Base-by-base conservation (phyloP, 306 rosid genomes). In the Castanea sativa region DNA sequence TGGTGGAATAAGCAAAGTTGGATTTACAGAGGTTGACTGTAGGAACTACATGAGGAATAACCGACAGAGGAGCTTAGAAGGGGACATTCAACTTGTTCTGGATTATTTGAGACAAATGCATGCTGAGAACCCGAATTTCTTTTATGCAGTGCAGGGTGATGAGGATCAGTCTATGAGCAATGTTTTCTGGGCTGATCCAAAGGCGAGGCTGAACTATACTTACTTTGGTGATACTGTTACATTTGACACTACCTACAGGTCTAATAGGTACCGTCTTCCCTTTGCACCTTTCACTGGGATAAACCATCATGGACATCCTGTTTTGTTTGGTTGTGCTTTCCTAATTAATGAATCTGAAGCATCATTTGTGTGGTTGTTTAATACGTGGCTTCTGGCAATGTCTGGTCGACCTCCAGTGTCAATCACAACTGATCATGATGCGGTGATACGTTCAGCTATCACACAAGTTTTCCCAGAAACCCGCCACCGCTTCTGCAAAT, bases 41-140 rank as follows among this genome's bases (percentile, higher is more conserved):
- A 84, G 99, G 81, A 95, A 95, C 80, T 95, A 95, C 86, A 95
- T 95, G 99, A 91, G 99, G 91, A 95, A 95, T 79, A 95, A 95
- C 81, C 93, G 99, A 21, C 97, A 89, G 71, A 89, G 90, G 87
- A 95, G 94, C 83, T 81, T 91, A 79, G 98, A 92, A 83, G 97
- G 98, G 27, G 98, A 95, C 76, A 86, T 90, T 85, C 99, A 92
- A 76, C 89, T 95, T 71, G 92, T 95, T 59, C 75, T 95, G 52
- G 96, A 95, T 84, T 95, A 91, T 82, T 81, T 95, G 90, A 89
- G 97, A 84, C 98, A 90, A 83, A 84, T 92, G 99, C 90, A 88
- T 12, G 85, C 91, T 0, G 96, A 91, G 69, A 91, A 92, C 80
- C 92, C 87, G 27, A 88, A 90, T 84, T 95, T 95, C 83, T 92